phyloP scores from a whole-genome alignment of 2,329 filamentous ascomycete species.

The Xylariaceae sp. region DNA sequence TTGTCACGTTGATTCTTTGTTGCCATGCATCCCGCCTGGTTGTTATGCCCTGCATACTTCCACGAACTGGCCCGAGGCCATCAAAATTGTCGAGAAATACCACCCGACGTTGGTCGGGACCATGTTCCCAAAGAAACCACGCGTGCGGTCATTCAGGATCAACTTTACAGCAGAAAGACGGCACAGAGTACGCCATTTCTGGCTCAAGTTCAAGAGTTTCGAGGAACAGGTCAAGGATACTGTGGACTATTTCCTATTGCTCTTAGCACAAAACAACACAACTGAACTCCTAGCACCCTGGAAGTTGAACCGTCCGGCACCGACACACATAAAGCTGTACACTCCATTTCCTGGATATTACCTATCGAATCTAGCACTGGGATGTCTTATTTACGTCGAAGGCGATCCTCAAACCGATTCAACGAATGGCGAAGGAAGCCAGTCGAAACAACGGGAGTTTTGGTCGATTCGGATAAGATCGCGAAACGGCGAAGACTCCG shows the following conservation, averaged over 20 bases:
- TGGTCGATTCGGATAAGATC: too few species aligned
- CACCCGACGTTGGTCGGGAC: not conserved
- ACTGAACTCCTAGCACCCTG: not conserved
- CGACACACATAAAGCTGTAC: too few species aligned
- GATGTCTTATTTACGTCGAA: too few species aligned
- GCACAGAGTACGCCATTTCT: not conserved
- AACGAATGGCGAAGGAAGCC: too few species aligned
- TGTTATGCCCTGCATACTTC: not conserved
- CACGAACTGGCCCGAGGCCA: not conserved
- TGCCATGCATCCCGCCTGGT: not conserved
- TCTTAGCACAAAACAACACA: not conserved
- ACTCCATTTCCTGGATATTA: too few species aligned
- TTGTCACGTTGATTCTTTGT: slow-evolving; percentile 1
- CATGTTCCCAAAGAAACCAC: not conserved
- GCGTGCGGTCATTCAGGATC: not conserved
- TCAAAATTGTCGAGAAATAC: not conserved
- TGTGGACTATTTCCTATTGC: not conserved
- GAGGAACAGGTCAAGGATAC: slow-evolving; percentile 3
- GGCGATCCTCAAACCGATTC: too few species aligned
- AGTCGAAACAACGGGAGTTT: too few species aligned
- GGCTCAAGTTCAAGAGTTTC: not conserved
- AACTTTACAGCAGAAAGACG: too few species aligned
- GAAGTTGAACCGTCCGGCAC: too few species aligned
- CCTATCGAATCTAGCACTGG: too few species aligned
- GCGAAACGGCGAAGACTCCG: too few species aligned